Conservation (phyloP, 2,329 filamentous ascomycete species). For the Aspergillus piperis region DNA sequence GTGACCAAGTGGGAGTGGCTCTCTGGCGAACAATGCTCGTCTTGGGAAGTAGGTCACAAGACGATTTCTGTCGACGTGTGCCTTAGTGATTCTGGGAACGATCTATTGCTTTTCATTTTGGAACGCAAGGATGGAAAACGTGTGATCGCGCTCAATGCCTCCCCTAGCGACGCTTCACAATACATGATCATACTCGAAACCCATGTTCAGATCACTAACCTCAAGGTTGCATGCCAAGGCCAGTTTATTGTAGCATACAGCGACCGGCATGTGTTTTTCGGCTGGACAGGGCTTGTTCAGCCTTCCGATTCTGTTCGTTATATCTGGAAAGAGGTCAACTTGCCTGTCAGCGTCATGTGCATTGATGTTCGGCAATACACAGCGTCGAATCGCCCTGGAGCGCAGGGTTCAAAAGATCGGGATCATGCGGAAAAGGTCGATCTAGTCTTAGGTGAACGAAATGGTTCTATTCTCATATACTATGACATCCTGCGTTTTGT, state of each 20-base stretch:
- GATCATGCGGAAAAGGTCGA: constrained; percentile 58
- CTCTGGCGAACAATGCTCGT: constrained; percentile 45
- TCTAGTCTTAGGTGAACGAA: constrained; percentile 72
- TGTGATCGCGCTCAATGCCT: constrained; percentile 30
- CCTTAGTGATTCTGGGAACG: constrained; percentile 15
- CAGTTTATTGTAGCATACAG: constrained; percentile 42
- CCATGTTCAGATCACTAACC: constrained; percentile 27
- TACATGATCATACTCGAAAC: constrained; percentile 33
- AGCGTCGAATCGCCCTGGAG: constrained; percentile 23
- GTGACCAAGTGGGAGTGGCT: constrained; percentile 63
- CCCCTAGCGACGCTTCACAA: constrained; percentile 25
- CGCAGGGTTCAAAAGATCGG: constrained; percentile 18
- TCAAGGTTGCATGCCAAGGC: constrained; percentile 35
- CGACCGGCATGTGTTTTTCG: constrained; percentile 59
- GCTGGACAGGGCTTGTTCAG: constrained; percentile 46
- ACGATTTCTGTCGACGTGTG: constrained; percentile 35
- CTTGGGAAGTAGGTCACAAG: constrained; percentile 45
- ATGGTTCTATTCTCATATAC: constrained; percentile 80
- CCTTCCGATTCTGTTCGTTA: constrained; percentile 46
- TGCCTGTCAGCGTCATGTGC: constrained; percentile 65
- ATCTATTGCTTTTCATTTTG: constrained; percentile 42
- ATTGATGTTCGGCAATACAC: constrained; percentile 61
- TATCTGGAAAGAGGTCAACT: constrained; percentile 56
- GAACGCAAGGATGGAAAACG: constrained; percentile 42
- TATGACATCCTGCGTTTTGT: constrained; percentile 68